Percentiles rank a stretch among this genome's conserved stretches.
Evolutionary conservation across 768 basidiomycete genomes (phyloP).

Genomic region (Lactarius hatsudake): DNA sequence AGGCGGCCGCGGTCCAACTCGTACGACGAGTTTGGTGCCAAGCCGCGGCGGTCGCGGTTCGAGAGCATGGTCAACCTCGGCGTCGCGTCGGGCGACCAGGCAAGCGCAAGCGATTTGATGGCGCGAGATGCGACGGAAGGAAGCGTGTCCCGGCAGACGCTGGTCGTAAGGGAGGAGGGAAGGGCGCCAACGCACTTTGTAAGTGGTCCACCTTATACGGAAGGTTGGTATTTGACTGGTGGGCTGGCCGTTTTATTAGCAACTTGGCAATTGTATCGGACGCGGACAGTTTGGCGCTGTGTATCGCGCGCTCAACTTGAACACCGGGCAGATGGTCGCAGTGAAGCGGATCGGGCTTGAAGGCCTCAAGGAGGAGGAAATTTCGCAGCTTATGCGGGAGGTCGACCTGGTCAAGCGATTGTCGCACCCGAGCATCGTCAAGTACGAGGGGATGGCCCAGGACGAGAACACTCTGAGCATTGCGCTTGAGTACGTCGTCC

Average conservation of each 20-base stretch:
- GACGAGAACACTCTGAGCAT: too few species aligned
- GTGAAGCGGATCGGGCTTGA: too few species aligned
- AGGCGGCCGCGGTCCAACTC: constrained; percentile 61
- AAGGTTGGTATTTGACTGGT: background rate
- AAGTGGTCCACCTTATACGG: constrained; percentile 35
- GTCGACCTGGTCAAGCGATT: too few species aligned
- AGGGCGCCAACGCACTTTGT: constrained; percentile 80
- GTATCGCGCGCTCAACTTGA: too few species aligned
- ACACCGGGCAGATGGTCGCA: too few species aligned
- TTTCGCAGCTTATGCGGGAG: too few species aligned
- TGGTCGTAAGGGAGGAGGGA: constrained; percentile 79
- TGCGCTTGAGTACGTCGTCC: too few species aligned
- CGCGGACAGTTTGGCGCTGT: too few species aligned
- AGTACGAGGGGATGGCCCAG: too few species aligned
- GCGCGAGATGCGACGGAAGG: constrained; percentile 63
- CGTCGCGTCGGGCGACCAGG: constrained; percentile 43
- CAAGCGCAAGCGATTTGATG: constrained; percentile 65
- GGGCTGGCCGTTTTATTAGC: constrained; percentile 59
- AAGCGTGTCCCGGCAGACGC: constrained; percentile 58
- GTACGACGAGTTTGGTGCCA: constrained; percentile 61
- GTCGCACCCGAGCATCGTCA: too few species aligned
- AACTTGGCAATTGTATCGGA: too few species aligned
- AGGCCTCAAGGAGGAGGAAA: too few species aligned
- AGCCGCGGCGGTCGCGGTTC: constrained; percentile 57
- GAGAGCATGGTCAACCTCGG: constrained; percentile 72